phyloP scores from a whole-genome alignment of 179 eudicot species.

The Drosera spatulata region DNA sequence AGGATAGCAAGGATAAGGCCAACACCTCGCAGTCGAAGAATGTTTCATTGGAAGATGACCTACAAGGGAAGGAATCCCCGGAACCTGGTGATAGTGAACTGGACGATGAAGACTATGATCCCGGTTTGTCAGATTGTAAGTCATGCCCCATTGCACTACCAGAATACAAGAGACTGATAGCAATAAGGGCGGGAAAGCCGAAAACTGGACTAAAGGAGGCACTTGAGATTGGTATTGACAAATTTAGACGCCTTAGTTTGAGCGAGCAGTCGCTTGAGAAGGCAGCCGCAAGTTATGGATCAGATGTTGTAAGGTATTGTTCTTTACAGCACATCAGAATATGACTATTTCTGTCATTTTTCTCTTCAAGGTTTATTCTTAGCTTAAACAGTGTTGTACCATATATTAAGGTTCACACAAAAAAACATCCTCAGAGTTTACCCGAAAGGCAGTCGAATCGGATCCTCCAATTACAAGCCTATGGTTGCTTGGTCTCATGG shows the following conservation, averaged over 20 bases:
- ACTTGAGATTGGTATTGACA: conserved; percentile 54
- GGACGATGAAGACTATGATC: conserved; percentile 35
- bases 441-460: conserved; percentile 46
- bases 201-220: conserved; percentile 74
- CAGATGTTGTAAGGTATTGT: conserved; percentile 70
- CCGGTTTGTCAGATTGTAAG: conserved; percentile 11
- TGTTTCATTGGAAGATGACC: conserved; percentile 37
- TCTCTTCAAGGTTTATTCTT: too few species aligned
- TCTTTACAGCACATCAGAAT: too few species aligned
- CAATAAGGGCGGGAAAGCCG: conserved; percentile 94
- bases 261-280: conserved; percentile 85
- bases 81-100: conserved; percentile 25
- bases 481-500: conserved; percentile 43
- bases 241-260: conserved; percentile 94
- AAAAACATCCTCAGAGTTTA: conserved; percentile 37
- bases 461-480: conserved; percentile 39
- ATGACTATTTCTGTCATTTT: too few species aligned
- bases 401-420: conserved; percentile 37
- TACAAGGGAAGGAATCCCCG: conserved; percentile 53
- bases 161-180: conserved; percentile 67
- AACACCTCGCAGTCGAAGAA: conserved; percentile 24
- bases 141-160: conserved; percentile 38
- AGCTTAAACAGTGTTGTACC: too few species aligned
- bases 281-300: conserved; percentile 46
- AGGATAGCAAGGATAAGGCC: conserved; percentile 27